Evolutionary conservation across 352 stramenopile genomes (phyloP), one percentile per base, ranked within the genome.

Genomic region (Thalassiosira gravida): DNA sequence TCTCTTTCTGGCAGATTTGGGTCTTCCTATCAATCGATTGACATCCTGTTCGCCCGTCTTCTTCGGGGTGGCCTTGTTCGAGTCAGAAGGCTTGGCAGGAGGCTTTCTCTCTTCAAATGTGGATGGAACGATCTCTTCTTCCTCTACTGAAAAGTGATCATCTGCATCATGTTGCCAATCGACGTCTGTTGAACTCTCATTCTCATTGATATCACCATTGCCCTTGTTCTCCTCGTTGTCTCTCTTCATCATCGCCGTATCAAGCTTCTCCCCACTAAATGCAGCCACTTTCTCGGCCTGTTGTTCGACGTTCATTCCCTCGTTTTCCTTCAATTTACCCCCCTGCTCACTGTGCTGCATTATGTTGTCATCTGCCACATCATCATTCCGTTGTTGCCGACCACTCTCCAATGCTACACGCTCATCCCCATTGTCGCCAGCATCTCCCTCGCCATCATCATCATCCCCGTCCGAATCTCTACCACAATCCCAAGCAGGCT

Each of bases 301-400:
- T 13, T 55, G 46, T 0, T 42, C 42, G 9, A 14, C 42, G 0
- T 35, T 20, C 7, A 20, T 65, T 77, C 67, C 35, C 49, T 52
- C 16, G 37, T 64, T 25, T 63, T 67, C 27, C 1, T 71, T 11
- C 39, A 52, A 47, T 42, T 22, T 22, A 5, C 42, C 42, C 7
- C 56, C 18, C 1, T 61, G 20, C 3, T 52, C 27, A 39, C 37
- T 29, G 5, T 42, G 0, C 47, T 44, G 22, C 49, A 24, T 24
- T 25, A 32, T 67, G n/a, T 52, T 58, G 8, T 69, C 18, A 46
- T 52, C 44, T 62, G 63, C 57, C 27, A 42, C 18, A 57, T 76
- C 27, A 25, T 44, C 20, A 27, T 61, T 49, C 62, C 27, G 25
- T 44, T 53, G 29, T 73, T 56, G 39, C 70, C 55, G 8, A 29